Evolutionary conservation across 106 monocot genomes (phyloP), one percentile per base, ranked within the genome.

Genomic region (Platanthera zijinensis): DNA sequence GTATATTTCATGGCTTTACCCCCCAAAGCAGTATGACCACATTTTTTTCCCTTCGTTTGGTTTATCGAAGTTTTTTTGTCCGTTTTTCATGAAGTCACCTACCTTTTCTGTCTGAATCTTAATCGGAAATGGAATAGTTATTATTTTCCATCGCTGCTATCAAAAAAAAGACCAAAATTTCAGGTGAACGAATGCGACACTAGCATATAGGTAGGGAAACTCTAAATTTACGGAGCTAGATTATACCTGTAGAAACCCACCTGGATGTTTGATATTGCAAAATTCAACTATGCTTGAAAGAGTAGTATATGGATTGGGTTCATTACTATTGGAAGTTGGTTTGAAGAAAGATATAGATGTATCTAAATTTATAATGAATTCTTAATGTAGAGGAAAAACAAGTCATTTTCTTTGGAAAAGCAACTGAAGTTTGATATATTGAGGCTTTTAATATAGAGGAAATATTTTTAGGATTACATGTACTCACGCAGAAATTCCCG

Each of bases 1-100:
- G 94, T 94, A 14, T 9, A 61, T 61, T 21, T 61, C 18, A n/a
- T 3, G 59, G 59, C 19, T 19, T 39, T 39, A 39, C 39, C 39
- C 32, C 39, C 39, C 39, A 39, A 39, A 39, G 39, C 39, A 39
- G 39, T 39, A 39, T 39, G n/a, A 5, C 21, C 59, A 61, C 21
- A 59, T 2, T 21, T 61, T 21, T 0, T 61, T 21, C 1, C 8
- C 59, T 61, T n/a, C 0, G 56, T 19, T 19, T 56, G n/a, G 5
- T 19, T 61, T 61, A 22, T 61, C 6, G 59, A 61, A 9, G 21
- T 32, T 7, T 61, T 61, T 61, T 61, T 19, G 59, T 61, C 18
- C 59, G 39, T 39, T 61, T 61, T 19, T 21, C n/a, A 1, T 1
- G 59, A 7, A 8, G n/a, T 61, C 5, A 21, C 19, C 3, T 22